Evolutionary conservation across 768 basidiomycete species (phyloP), one percentile per base, ranked within the genome.

Genomic region (Termitomyces heimii): DNA sequence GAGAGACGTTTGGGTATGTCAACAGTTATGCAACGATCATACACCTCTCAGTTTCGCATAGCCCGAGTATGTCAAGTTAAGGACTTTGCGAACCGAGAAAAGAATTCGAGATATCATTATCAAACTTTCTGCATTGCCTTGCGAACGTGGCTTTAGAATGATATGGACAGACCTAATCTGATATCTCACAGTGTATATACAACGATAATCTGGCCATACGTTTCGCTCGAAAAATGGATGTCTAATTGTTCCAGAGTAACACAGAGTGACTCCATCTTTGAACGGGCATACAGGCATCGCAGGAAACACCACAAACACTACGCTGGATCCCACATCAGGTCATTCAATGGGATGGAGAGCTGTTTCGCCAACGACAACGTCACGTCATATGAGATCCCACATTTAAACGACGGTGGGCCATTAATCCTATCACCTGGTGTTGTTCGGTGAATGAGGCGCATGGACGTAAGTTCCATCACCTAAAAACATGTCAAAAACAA

Each of bases 391-490:
- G 81, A 78, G n/a, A 92, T 76, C 1, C 82, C 86, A 65, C 84
- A 88, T 63, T 89, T 92, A 68, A 88, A 88, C 71, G 76, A 81
- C 1, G 88, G 82, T 0, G 86, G 81, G 0, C 84, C 86, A 50
- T 92, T 88, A 28, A 89, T 68, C 60, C 77, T 81, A 43, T 92
- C 89, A 5, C 70, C 43, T 3, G 78, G 73, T 9, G 84, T 81
- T 4, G 81, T 84, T 7, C 88, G 79, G 57, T 86, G 80, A n/a
- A 93, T 67, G 12, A 89, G 77, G 5, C 84, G 80, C 73, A 83
- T 81, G 3, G 81, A 75, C 0, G 83, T 77, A 3, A 93, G 76
- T 60, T 92, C 85, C 56, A 76, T 73, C 22, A 93, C 76, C 92
- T 93, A 58, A 31, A 53, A 31, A 45, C 56, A 9, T 43, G 42